Conservation (phyloP, 1,284 basidiomycete species). For the Moniliella sp. region DNA sequence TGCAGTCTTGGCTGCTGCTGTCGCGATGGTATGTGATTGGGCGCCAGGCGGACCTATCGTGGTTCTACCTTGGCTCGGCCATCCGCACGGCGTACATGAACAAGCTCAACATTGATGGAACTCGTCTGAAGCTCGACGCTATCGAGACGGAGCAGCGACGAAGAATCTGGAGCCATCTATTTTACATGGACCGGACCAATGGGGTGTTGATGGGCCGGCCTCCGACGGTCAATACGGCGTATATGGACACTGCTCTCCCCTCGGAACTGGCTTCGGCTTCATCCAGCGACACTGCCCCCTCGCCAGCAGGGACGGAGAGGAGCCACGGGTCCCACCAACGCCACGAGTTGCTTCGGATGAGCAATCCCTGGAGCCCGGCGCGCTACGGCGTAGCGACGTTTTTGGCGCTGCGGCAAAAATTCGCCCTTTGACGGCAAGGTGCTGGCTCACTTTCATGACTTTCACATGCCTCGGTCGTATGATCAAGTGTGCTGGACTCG, state of each 20-base stretch:
- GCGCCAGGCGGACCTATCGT: constrained; percentile 70
- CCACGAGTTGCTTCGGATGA: too few species aligned
- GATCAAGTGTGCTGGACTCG: constrained; percentile 64
- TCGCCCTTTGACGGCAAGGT: constrained; percentile 74
- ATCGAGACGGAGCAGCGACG: constrained; percentile 67
- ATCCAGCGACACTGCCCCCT: constrained; percentile 36
- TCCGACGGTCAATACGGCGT: constrained; percentile 48
- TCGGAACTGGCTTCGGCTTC: constrained; percentile 60
- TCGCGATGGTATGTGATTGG: too few species aligned
- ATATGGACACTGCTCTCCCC: constrained; percentile 59
- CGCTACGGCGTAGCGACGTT: constrained; percentile 71
- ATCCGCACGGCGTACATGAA: constrained; percentile 79
- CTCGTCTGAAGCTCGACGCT: constrained; percentile 42
- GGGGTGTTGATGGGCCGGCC: constrained; percentile 66
- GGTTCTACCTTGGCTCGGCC: constrained; percentile 79
- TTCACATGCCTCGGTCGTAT: constrained; percentile 48
- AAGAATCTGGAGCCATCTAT: constrained; percentile 76
- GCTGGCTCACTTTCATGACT: constrained; percentile 82
- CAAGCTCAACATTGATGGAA: constrained; percentile 74
- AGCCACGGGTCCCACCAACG: too few species aligned
- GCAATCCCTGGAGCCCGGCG: too few species aligned
- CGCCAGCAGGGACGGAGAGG: too few species aligned
- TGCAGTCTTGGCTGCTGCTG: too few species aligned
- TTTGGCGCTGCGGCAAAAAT: constrained; percentile 60
- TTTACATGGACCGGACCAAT: constrained; percentile 73